Percentiles rank a stretch among this genome's conserved stretches.
These are phyloP conservation scores for Sanghuangporus baumii DNA, from an alignment of 1,284 basidiomycete species.

Conservation along the genomic window DNA sequence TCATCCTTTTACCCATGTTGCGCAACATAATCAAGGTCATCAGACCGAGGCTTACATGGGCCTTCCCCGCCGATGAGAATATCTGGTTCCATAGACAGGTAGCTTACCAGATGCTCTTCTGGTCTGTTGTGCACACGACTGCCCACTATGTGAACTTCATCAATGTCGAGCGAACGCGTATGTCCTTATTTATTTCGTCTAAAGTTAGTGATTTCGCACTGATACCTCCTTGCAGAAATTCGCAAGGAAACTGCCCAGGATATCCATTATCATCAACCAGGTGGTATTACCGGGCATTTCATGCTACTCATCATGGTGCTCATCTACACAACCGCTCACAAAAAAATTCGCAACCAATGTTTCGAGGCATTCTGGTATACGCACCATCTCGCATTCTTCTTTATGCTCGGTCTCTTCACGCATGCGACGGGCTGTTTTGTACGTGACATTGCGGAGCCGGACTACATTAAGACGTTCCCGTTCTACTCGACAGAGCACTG, in stretches of 20 bases:
- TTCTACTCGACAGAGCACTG: conserved; percentile 81
- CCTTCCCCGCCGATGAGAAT: conserved; percentile 86
- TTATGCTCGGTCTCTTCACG: conserved; percentile 81
- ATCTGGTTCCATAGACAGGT: conserved; percentile 92
- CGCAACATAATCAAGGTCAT: conserved; percentile 78
- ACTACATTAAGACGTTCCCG: conserved; percentile 62
- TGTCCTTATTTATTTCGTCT: conserved; percentile 25
- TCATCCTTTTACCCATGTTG: conserved; percentile 82
- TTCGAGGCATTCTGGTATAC: conserved; percentile 95
- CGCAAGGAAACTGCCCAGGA: conserved; percentile 67
- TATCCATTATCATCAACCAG: conserved; percentile 82
- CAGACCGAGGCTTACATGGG: conserved; percentile 69
- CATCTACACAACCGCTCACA: conserved; percentile 81
- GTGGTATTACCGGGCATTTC: conserved; percentile 85
- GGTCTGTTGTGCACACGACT: conserved; percentile 82
- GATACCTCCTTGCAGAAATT: conserved; percentile 50
- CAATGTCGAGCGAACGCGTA: conserved; percentile 77
- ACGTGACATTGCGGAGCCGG: conserved; percentile 69
- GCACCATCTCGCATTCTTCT: conserved; percentile 88
- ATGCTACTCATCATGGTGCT: conserved; percentile 86
- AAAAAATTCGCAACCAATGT: conserved; percentile 77
- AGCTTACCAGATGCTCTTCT: conserved; percentile 86
- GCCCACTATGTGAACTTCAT: conserved; percentile 91
- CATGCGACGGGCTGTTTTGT: conserved; percentile 93
- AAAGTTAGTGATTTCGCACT: not conserved